phyloP scores from a whole-genome alignment of 1,139 yeast genomes.

The Diutina neorugosa region DNA sequence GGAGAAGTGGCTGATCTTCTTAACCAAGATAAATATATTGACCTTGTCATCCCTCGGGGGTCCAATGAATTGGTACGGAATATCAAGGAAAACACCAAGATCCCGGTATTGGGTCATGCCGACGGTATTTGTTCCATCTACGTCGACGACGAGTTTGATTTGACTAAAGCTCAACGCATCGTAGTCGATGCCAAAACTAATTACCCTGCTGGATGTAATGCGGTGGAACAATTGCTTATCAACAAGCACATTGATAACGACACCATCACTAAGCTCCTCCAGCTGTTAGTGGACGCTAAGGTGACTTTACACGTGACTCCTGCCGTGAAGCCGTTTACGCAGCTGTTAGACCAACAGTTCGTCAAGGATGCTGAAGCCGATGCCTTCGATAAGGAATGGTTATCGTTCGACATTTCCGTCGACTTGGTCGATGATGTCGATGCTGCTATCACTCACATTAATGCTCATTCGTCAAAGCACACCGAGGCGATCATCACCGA shows the following conservation, averaged over 20 bases:
- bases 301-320: slow-evolving; percentile 63
- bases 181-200: slow-evolving; percentile 84
- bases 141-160: slow-evolving; percentile 64
- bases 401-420: slow-evolving; percentile 74
- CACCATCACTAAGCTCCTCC: slow-evolving; percentile 30
- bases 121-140: slow-evolving; percentile 93
- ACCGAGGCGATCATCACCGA: slow-evolving; percentile 89
- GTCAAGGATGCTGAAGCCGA: slow-evolving; percentile 35
- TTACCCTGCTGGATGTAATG: slow-evolving; percentile 98
- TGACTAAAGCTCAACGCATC: slow-evolving; percentile 62
- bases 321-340: slow-evolving; percentile 24
- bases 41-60: slow-evolving; percentile 94
- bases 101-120: slow-evolving; percentile 97
- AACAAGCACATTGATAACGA: slow-evolving; percentile 37
- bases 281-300: slow-evolving; percentile 44
- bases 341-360: slow-evolving; percentile 9
- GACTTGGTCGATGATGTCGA: slow-evolving; percentile 44
- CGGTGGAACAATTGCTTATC: slow-evolving; percentile 76
- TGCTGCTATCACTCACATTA: slow-evolving; percentile 75
- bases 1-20: slow-evolving; percentile 80
- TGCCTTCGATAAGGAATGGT: slow-evolving; percentile 75
- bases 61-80: slow-evolving; percentile 79
- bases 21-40: slow-evolving; percentile 79
- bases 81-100: slow-evolving; percentile 79
- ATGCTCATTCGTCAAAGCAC: slow-evolving; percentile 87